Percentiles rank a stretch among this genome's conserved stretches.
Evolutionary conservation across 495 filamentous ascomycete genomes (phyloP).

Genomic region (Penicillium psychrofluorescens): DNA sequence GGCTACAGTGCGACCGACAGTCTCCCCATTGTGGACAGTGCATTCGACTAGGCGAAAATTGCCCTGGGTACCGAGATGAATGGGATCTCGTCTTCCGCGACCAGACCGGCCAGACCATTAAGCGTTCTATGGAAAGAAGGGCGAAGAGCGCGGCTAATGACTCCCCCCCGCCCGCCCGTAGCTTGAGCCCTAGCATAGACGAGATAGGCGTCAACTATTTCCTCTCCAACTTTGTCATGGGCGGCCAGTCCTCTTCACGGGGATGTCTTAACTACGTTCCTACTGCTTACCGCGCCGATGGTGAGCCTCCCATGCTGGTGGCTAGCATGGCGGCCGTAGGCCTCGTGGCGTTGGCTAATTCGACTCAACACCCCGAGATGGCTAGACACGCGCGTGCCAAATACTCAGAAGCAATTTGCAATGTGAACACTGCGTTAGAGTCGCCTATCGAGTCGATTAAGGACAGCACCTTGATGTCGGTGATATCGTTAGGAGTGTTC

Average conservation of each 20-base stretch:
- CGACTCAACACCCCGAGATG: constrained; percentile 23
- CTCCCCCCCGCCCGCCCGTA: constrained; percentile 2
- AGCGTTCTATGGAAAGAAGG: not conserved
- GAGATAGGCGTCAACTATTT: constrained; percentile 30
- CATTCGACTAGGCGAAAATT: not conserved
- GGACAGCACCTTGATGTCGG: constrained; percentile 51
- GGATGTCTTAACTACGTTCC: constrained; percentile 30
- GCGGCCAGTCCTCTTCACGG: constrained; percentile 11
- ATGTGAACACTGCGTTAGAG: constrained; percentile 42
- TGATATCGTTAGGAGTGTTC: constrained; percentile 54
- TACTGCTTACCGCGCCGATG: constrained; percentile 13
- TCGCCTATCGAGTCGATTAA: constrained; percentile 45
- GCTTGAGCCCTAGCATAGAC: constrained; percentile 9
- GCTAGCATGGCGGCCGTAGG: constrained; percentile 39
- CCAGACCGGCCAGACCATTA: not conserved
- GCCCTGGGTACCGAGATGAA: not conserved
- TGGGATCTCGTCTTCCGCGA: not conserved
- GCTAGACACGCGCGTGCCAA: constrained; percentile 26
- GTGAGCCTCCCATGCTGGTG: constrained; percentile 24
- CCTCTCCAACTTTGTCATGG: constrained; percentile 25
- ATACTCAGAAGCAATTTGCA: constrained; percentile 31
- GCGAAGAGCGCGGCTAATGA: not conserved
- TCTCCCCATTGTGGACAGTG: not conserved
- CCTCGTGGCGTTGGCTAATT: constrained; percentile 32
- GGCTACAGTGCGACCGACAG: not conserved